Evolutionary conservation across 257 asterid species (phyloP), one percentile per base, ranked within the genome.

Genomic region (Osmanthus fragrans): DNA sequence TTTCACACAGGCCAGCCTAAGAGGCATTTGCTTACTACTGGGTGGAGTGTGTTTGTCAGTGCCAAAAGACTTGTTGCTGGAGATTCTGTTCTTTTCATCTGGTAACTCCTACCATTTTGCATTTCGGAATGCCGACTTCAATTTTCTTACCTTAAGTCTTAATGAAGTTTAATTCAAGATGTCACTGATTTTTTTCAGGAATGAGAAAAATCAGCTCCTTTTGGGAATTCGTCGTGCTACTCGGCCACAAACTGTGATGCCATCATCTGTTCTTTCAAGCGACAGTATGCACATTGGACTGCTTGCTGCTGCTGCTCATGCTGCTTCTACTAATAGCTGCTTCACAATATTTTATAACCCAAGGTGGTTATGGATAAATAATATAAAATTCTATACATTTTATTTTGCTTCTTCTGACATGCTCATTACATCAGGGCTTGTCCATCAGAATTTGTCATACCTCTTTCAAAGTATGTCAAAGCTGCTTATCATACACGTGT

Each of bases 271-370:
- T 80, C 92, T 94, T 70, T 94, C 99, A 65, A 92, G 97, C 79
- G 99, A 94, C 85, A 94, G 99, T 83, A 94, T 94, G 99, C 99
- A 94, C 87, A 94, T 94, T 58, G 99, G 99, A 77, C 86, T 94
- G 75, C 97, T 94, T 47, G 99, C 99, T 76, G 99, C 99, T 9
- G 99, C 99, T 78, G 99, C 99, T 85, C 99, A 94, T 85, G 99
- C 99, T 78, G 97, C 99, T 66, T 94, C 97, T 47, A 94, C 99
- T 32, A 92, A 92, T 83, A 94, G 99, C 89, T 92, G 97, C 88
- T 94, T 94, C 88, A 92, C 97, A 58, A 92, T 94, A 49, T 94
- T 94, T 86, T 94, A 84, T 76, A 94, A 94, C 82, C 99, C 99
- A 30, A 90, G 97, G 98, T 89, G 66, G 77, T 29, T 64, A 76